phyloP scores from a whole-genome alignment of 305 asterid species.

The Fraxinus greggii region DNA sequence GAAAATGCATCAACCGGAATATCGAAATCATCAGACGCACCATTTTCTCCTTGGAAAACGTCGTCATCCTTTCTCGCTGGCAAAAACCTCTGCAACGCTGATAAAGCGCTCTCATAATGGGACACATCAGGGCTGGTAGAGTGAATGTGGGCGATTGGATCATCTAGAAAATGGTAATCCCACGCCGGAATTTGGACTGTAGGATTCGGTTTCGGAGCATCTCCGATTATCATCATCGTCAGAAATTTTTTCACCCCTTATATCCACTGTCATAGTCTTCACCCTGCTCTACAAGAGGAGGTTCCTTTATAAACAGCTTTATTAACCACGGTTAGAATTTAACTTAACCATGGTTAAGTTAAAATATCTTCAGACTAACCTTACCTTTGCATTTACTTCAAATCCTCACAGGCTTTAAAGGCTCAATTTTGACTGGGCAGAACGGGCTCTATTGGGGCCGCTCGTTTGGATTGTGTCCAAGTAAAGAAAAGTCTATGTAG shows the following conservation, averaged over 20 bases:
- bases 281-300: slow-evolving; percentile 30
- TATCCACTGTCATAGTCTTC: slow-evolving; percentile 36
- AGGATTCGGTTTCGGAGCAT: slow-evolving; percentile 47
- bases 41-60: slow-evolving; percentile 18
- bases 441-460: slow-evolving; percentile 19
- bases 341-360: slow-evolving; percentile 41
- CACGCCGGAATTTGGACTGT: slow-evolving; percentile 62
- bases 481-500: neutral
- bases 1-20: slow-evolving; percentile 68
- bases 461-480: slow-evolving; percentile 14
- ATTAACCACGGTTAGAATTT: slow-evolving; percentile 39
- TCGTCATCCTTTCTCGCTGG: slow-evolving; percentile 54
- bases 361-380: slow-evolving; percentile 36
- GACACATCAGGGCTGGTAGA: slow-evolving; percentile 32
- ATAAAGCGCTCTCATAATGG: slow-evolving; percentile 31
- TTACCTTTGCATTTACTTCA: slow-evolving; percentile 40
- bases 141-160: slow-evolving; percentile 44
- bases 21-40: slow-evolving; percentile 44
- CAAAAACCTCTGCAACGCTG: slow-evolving; percentile 58
- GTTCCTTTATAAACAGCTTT: slow-evolving; percentile 44
- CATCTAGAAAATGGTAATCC: slow-evolving; percentile 41
- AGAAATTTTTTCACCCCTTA: slow-evolving; percentile 12
- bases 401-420: slow-evolving; percentile 23
- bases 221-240: slow-evolving; percentile 56
- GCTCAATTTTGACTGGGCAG: slow-evolving; percentile 26